phyloP scores from a whole-genome alignment of 2,329 filamentous ascomycete species.

The Talaromyces sp. region DNA sequence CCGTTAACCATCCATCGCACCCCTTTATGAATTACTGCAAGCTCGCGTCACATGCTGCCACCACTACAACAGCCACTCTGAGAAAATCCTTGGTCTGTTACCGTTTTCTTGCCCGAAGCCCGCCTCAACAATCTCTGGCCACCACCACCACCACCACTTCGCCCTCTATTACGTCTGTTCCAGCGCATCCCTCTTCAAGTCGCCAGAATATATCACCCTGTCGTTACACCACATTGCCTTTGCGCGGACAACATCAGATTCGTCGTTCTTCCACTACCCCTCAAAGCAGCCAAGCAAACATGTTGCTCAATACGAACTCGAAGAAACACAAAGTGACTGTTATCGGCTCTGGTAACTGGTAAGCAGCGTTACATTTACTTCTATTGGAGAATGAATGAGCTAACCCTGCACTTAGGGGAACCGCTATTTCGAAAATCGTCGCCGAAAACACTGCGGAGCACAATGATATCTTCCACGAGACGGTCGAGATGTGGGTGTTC shows the following conservation, averaged over 20 bases:
- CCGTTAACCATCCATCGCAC: too few relatives aligned
- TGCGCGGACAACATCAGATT: slow-evolving; percentile 25
- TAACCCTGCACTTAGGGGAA: slow-evolving; percentile 71
- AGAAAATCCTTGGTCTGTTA: not conserved
- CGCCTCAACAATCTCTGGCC: slow-evolving; percentile 10
- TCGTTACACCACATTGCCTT: slow-evolving; percentile 16
- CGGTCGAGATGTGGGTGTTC: slow-evolving; percentile 98
- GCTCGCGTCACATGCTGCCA: slow-evolving; percentile 12
- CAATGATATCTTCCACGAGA: slow-evolving; percentile 75
- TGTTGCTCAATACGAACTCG: slow-evolving; percentile 31
- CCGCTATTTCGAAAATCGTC: slow-evolving; percentile 94
- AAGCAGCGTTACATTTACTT: slow-evolving; percentile 25
- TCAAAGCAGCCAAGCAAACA: slow-evolving; percentile 22
- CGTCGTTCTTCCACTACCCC: not conserved
- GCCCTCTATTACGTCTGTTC: not conserved
- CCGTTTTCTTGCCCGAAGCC: not conserved
- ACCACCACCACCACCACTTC: slow-evolving; percentile 11
- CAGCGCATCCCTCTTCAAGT: not conserved
- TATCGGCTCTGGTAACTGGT: slow-evolving; percentile 96
- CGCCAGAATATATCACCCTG: slow-evolving; percentile 10
- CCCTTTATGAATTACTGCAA: slow-evolving; percentile 14
- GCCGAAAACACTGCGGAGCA: slow-evolving; percentile 84
- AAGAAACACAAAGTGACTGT: slow-evolving; percentile 58
- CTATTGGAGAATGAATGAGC: slow-evolving; percentile 60
- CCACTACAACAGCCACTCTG: not conserved